Evolutionary conservation across 768 basidiomycete genomes (phyloP), one percentile per base, ranked within the genome.

Genomic region (Podaxis sp.): DNA sequence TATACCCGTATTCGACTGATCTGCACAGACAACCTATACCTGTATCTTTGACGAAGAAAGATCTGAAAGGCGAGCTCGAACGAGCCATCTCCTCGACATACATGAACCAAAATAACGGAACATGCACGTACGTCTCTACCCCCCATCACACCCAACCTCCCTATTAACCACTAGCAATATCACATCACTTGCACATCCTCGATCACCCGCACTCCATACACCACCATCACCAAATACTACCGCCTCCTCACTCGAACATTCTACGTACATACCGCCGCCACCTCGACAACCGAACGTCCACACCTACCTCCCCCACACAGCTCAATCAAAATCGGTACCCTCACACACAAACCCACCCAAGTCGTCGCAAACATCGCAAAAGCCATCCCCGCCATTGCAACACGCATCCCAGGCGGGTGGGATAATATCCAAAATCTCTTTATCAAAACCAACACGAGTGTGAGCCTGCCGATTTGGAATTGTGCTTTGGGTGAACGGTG

Each of bases 101-200:
- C 73, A 91, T 97, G 88, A 91, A 95, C 72, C 91, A 95, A 74
- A 93, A 95, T 59, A 86, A 85, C 64, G 97, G 97, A 11, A 97
- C 94, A 5, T 93, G 90, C 83, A 86, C 88, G 92, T 95, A 77
- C 55, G 93, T 83, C 35, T 59, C 23, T 50, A 58, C 25, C 53
- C 50, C n/a, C 10, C 50, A 50, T 23, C 47, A 3, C 18, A 40
- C n/a, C 25, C 13, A 5, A 47, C 57, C 9, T 42, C 52, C 53
- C 38, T 44, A 42, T 32, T 27, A 51, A 35, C 5, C 28, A 27
- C 21, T 14, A n/a, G 50, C 11, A 51, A 56, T 18, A 57, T 44
- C 37, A 50, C 9, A 40, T 6, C n/a, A n/a, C 42, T 7, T 18
- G 9, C 42, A 44, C n/a, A 16, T 37, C 5, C 48, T 28, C 46